Base-by-base conservation (phyloP, 441 rosid species). In the Euphorbia celastroides region DNA sequence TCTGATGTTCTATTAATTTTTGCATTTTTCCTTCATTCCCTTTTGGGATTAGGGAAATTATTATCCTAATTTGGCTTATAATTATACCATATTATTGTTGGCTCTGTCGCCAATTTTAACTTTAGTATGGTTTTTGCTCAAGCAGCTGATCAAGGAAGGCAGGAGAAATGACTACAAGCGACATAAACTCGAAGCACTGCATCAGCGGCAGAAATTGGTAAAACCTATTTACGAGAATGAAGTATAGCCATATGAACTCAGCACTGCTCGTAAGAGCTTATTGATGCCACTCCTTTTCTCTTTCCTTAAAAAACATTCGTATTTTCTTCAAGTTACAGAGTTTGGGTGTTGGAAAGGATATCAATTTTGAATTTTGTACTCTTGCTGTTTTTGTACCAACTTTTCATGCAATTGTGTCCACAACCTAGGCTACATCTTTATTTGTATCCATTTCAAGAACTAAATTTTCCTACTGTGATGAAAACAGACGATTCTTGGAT, bases 121-220 rank as follows among this genome's bases (percentile, higher is more conserved):
- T n/a, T n/a, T n/a, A n/a, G 59, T 50, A 38, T 55, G 36, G 55
- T 26, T 38, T 52, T 66, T 66, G 42, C 20, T 41, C 28, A 42
- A 66, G 64, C 91, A 94, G 99, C 80, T 94, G 64, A 84, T 88
- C 66, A 94, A 94, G 83, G 98, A 92, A 77, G 98, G 98, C 66
- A 81, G 99, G 71, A 92, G 92, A 80, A 94, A 88, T 62, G 99
- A 94, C 76, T 92, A 92, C 67, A 97, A 94, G 82, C 84, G 96
- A 81, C 99, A 94, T 79, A 94, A 92, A 74, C 80, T 94, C 77
- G 98, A 92, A 82, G 86, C 97, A 71, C 66, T 92, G 62, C 90
- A 94, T 75, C 98, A 94, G 75, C 91, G 99, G 26, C 99, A 94
- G 84, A 94, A 89, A 83, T 69, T 89, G 99, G 98, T 94, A 56